Conservation (phyloP, 192 early-diverging fungal species). For the Umbelopsis ramanniana region DNA sequence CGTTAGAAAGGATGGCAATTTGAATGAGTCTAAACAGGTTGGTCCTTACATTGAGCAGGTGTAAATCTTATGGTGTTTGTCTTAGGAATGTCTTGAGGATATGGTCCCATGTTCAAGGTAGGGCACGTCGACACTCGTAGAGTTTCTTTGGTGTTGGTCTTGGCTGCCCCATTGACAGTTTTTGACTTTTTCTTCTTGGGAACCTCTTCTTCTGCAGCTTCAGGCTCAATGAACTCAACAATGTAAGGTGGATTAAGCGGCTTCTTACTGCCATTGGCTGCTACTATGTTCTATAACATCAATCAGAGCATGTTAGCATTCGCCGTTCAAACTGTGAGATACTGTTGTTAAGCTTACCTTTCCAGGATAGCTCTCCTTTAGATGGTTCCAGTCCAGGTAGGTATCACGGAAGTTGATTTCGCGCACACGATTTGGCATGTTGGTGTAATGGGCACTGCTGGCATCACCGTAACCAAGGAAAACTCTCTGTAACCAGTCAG, state of each 20-base stretch:
- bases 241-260: conserved; percentile 73
- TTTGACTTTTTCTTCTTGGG: conserved; percentile 48
- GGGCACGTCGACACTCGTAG: conserved; percentile 69
- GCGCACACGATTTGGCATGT: conserved; percentile 54
- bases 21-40: conserved; percentile 9
- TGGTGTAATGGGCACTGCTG: conserved; percentile 69
- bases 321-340: too few relatives aligned
- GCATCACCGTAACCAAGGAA: conserved; percentile 98
- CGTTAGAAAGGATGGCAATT: background rate
- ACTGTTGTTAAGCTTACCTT: conserved; percentile 18
- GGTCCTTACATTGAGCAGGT: conserved; percentile 66
- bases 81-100: conserved; percentile 69
- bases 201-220: conserved; percentile 31
- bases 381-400: conserved; percentile 82
- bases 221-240: conserved; percentile 65
- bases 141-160: conserved; percentile 41
- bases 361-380: conserved; percentile 68
- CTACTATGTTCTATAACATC: conserved; percentile 28
- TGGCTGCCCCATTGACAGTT: conserved; percentile 37
- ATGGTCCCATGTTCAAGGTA: conserved; percentile 72
- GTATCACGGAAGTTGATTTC: conserved; percentile 89
- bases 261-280: conserved; percentile 35
- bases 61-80: conserved; percentile 86
- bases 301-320: background rate
- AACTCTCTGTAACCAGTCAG: conserved; percentile 89